Percentiles rank a stretch among this genome's conserved stretches.
Conservation (phyloP, 2,329 filamentous ascomycete species). For the Emericellopsis atlantica region DNA sequence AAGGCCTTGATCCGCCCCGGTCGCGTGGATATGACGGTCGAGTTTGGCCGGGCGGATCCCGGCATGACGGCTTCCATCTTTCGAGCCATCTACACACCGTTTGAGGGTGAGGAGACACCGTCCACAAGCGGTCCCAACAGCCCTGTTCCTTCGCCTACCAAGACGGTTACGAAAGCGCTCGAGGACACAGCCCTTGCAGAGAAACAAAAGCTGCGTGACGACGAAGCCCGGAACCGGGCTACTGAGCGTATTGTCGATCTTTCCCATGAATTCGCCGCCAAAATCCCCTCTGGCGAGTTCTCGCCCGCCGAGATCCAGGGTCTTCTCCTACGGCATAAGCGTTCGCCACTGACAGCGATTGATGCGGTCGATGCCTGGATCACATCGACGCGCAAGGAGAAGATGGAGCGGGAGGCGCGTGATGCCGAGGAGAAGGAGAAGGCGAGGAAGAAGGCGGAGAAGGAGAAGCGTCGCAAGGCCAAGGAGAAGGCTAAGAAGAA, state of each 20-base stretch:
- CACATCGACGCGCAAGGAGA: constrained; percentile 32
- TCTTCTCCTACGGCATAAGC: constrained; percentile 43
- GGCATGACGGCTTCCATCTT: constrained; percentile 42
- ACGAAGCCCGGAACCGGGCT: constrained; percentile 17
- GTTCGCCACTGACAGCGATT: constrained; percentile 33
- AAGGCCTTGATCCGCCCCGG: constrained; percentile 50
- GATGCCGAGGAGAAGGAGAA: constrained; percentile 27
- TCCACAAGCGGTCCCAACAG: not conserved
- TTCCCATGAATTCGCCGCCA: constrained; percentile 33
- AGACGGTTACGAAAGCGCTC: constrained; percentile 8
- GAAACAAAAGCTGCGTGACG: constrained; percentile 9
- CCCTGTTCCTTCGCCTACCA: not conserved
- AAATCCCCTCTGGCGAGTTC: constrained; percentile 42
- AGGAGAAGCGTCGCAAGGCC: constrained; percentile 16
- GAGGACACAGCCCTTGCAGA: constrained; percentile 12
- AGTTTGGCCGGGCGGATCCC: constrained; percentile 40
- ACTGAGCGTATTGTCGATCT: constrained; percentile 28
- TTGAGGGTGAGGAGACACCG: constrained; percentile 19
- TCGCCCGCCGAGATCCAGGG: constrained; percentile 50
- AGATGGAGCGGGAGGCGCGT: constrained; percentile 29
- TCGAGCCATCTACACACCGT: constrained; percentile 43
- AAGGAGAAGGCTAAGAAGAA: constrained; percentile 15
- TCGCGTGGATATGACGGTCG: constrained; percentile 46
- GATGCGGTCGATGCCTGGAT: constrained; percentile 35
- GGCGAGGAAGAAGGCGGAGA: constrained; percentile 20